A percentile compares a stretch with the other conserved stretches of the same genome.
Conservation (phyloP, 805 yeast species). For the Phaffomyces antillensis region DNA sequence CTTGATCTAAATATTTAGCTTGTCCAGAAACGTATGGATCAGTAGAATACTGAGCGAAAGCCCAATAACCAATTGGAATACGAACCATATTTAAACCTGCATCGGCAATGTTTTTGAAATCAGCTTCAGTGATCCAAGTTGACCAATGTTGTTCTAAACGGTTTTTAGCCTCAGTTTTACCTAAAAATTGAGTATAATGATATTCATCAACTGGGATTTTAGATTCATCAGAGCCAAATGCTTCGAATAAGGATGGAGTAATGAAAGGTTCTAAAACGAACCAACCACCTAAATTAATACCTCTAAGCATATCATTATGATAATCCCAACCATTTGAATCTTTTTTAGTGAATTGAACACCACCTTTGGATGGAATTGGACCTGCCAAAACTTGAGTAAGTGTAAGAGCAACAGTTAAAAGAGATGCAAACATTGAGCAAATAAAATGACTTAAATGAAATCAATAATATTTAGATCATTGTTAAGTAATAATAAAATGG, state of each 20-base stretch:
- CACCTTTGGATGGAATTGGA: conserved; percentile 24
- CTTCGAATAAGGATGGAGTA: conserved; percentile 68
- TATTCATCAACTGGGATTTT: conserved; percentile 78
- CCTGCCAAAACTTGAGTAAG: conserved; percentile 6
- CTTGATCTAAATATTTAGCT: conserved; percentile 60
- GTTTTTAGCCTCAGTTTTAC: conserved; percentile 45
- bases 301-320: conserved; percentile 28
- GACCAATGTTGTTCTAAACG: conserved; percentile 68
- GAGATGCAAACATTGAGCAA: not conserved
- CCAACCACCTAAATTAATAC: conserved; percentile 90
- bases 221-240: conserved; percentile 25
- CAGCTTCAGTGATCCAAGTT: conserved; percentile 67
- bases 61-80: conserved; percentile 96
- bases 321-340: conserved; percentile 16
- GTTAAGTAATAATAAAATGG: no score
- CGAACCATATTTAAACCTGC: conserved; percentile 79
- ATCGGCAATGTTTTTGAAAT: conserved; percentile 50
- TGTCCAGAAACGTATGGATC: conserved; percentile 92
- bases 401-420: conserved; percentile 2
- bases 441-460: not conserved
- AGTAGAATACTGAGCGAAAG: conserved; percentile 48
- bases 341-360: conserved; percentile 19
- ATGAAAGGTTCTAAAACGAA: conserved; percentile 81
- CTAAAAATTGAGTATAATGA: conserved; percentile 54
- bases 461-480: no score